Conservation (phyloP, 352 stramenopile species). For the Phytophthora quininea region DNA sequence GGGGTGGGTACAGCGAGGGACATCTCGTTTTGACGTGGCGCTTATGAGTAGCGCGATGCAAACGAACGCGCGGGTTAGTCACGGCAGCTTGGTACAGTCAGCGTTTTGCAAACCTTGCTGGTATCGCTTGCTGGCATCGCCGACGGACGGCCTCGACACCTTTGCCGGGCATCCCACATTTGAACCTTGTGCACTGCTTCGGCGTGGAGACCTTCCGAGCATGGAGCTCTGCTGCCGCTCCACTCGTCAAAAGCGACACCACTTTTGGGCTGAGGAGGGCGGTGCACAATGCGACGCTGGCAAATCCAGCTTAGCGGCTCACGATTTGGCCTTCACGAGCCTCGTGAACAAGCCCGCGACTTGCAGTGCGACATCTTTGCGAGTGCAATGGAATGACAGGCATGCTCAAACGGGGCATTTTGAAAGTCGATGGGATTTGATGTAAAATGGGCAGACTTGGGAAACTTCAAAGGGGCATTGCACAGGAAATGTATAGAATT, state of each 20-base stretch:
- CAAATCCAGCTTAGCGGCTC: conserved; percentile 14
- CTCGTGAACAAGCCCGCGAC: not conserved
- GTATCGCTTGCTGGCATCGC: too few species aligned
- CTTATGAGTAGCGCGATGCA: not conserved
- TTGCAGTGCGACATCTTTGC: not conserved
- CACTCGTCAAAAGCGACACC: not conserved
- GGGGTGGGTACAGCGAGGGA: conserved; percentile 17
- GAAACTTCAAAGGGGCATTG: too few species aligned
- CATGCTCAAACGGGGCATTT: too few species aligned
- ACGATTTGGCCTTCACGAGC: not conserved
- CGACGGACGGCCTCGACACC: too few species aligned
- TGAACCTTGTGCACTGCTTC: too few species aligned
- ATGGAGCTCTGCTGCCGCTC: not conserved
- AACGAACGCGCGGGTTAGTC: not conserved
- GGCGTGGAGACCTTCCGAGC: not conserved
- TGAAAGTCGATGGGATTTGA: too few species aligned
- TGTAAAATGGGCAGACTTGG: too few species aligned
- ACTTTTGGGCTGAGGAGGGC: conserved; percentile 13
- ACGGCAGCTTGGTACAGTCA: not conserved
- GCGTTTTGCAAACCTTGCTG: too few species aligned
- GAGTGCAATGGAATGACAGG: not conserved
- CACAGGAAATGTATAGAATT: too few species aligned
- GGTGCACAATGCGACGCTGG: conserved; percentile 12
- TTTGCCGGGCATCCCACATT: too few species aligned
- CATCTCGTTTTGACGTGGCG: conserved; percentile 3